Base-by-base conservation (phyloP, 2,329 filamentous ascomycete genomes). In the Aureobasidium zeae region DNA sequence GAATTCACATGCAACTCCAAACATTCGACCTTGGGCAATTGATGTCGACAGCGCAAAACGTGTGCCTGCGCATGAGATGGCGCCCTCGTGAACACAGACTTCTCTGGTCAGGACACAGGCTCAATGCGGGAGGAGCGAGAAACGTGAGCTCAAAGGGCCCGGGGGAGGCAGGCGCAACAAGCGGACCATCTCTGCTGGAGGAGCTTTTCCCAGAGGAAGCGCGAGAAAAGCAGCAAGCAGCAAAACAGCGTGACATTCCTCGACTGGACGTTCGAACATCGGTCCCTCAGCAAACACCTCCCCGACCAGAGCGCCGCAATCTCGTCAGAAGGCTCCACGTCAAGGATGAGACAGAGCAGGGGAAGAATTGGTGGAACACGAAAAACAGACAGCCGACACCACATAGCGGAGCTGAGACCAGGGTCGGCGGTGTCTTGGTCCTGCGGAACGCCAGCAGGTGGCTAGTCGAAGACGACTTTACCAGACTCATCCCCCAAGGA, bases 391-490 rank as follows among this genome's bases (percentile, higher is more conserved):
- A 5, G 19, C 13, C 5, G 15, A 15, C n/a, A 4, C 38, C 8
- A 16, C 30, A 29, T 20, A n/a, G n/a, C n/a, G n/a, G n/a, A n/a
- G n/a, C n/a, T n/a, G n/a, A n/a, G n/a, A n/a, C n/a, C n/a, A n/a
- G n/a, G n/a, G 39, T 43, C 10, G 54, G 60, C 5, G 62, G 62
- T 1, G 59, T 66, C 53, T 67, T 88, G 29, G 66, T 79, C 30
- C 62, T 87, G 26, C 67, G 67, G 15, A 72, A 75, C 28, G 71
- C 76, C 5, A 76, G 74, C 53, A 70, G 70, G 45, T 71, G 73
- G 15, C 69, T 88, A 31, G 67, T 69, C 15, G 74, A 80, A 52
- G 74, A 72, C 51, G 84, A 89, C 63, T 88, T 89, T 61, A 71
- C 76, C 50, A 78, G 83, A 44, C 62, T 87, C 13, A 71, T 77